phyloP scores from a whole-genome alignment of 306 rosid species.

The Trifolium pratense region DNA sequence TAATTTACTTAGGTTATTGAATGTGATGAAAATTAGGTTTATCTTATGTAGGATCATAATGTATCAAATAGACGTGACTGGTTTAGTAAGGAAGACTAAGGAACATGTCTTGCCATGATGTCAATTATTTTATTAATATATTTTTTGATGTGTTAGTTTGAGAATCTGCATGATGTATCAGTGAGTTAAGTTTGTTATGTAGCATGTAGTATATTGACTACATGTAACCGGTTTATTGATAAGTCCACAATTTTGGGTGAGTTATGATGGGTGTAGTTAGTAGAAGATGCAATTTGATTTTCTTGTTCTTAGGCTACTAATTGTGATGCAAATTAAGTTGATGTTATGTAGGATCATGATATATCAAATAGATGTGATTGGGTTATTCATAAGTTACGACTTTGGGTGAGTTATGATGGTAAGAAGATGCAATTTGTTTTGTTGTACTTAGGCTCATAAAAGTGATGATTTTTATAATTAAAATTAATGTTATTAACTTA shows the following conservation, averaged over 20 bases:
- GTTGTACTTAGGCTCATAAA: neutral
- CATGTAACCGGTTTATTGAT: neutral
- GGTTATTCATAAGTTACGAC: neutral
- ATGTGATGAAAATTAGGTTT: neutral
- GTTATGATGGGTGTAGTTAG: neutral
- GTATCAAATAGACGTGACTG: neutral
- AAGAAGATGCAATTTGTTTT: neutral
- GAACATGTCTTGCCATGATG: too few relatives aligned
- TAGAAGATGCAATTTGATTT: conserved; percentile 1
- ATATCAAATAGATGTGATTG: neutral
- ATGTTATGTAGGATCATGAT: neutral
- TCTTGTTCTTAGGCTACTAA: neutral
- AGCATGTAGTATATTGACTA: neutral
- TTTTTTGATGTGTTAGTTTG: too few relatives aligned
- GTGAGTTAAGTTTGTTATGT: too few relatives aligned
- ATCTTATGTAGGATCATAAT: neutral
- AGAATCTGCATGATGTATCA: too few relatives aligned
- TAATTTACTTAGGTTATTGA: neutral
- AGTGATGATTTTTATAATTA: conserved; percentile 10
- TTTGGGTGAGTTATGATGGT: conserved; percentile 2
- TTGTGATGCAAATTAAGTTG: conserved; percentile 11
- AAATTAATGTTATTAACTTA: neutral
- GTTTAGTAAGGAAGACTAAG: neutral
- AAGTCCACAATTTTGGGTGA: conserved; percentile 19
- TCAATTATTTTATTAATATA: too few relatives aligned